Evolutionary conservation across 2,329 filamentous ascomycete genomes (phyloP).

Genomic region (Sporothrix curviconia): DNA sequence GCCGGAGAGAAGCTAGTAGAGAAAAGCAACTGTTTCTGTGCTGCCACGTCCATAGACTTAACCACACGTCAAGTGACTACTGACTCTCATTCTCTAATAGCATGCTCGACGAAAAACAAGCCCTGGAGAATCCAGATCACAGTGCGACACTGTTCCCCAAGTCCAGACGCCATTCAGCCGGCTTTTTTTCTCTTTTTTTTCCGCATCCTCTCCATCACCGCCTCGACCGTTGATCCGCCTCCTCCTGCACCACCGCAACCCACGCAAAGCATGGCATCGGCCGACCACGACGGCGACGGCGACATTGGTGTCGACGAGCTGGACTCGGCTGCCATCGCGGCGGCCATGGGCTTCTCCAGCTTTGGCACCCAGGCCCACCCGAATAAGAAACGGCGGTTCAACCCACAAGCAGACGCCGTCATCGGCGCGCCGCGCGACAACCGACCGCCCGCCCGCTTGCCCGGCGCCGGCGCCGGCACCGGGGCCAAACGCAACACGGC

Average conservation of each 20-base stretch:
- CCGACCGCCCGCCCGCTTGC: slow-evolving; percentile 12
- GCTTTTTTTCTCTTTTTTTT: not conserved
- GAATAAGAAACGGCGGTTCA: slow-evolving; percentile 62
- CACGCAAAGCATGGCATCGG: not conserved
- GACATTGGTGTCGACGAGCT: slow-evolving; percentile 21
- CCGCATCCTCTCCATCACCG: not conserved
- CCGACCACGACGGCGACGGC: not conserved
- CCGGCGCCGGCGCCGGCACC: not conserved
- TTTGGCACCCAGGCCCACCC: slow-evolving; percentile 53
- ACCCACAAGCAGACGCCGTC: slow-evolving; percentile 47
- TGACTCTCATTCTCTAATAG: too few relatives aligned
- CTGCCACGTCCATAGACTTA: too few relatives aligned
- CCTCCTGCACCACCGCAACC: not conserved
- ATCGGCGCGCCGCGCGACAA: slow-evolving; percentile 26
- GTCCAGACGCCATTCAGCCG: too few relatives aligned
- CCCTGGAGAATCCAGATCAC: too few relatives aligned
- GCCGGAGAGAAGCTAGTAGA: too few relatives aligned
- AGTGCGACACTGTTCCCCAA: too few relatives aligned
- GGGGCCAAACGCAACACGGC: not conserved
- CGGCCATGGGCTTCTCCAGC: slow-evolving; percentile 65
- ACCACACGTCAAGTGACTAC: too few relatives aligned
- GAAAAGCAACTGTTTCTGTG: too few relatives aligned
- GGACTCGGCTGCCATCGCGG: slow-evolving; percentile 52
- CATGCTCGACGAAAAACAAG: too few relatives aligned
- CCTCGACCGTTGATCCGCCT: too few relatives aligned